Evolutionary conservation across 192 early-diverging fungal genomes (phyloP).

Genomic region (Geranomyces michiganensis): DNA sequence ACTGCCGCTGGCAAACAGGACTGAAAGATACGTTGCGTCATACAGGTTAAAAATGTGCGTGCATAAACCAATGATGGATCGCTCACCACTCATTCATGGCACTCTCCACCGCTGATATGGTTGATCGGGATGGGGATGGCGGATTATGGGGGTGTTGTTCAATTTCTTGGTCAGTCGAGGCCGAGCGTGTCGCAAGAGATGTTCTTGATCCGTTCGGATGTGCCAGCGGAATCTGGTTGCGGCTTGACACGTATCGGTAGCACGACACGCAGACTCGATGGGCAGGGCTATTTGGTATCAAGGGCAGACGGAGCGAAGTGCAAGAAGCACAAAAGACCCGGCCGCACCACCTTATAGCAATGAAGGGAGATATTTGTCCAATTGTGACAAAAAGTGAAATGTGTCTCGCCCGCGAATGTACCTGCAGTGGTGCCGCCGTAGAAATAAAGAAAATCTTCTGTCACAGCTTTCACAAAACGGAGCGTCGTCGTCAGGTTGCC

Average conservation of each 20-base stretch:
- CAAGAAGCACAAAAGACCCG: slow-evolving; percentile 82
- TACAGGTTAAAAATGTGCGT: too few species aligned
- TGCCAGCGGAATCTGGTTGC: neutral
- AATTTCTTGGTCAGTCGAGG: slow-evolving; percentile 15
- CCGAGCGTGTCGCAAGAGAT: neutral
- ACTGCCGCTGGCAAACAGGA: slow-evolving; percentile 64
- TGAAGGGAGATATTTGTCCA: too few species aligned
- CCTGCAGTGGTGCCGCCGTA: slow-evolving; percentile 89
- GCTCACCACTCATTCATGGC: slow-evolving; percentile 66
- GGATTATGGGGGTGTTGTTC: slow-evolving; percentile 12
- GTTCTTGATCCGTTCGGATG: neutral
- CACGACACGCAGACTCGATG: slow-evolving; percentile 68
- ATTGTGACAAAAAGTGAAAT: neutral
- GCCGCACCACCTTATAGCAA: slow-evolving; percentile 85
- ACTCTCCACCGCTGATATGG: slow-evolving; percentile 39
- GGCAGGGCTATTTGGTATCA: slow-evolving; percentile 51
- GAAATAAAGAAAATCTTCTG: slow-evolving; percentile 71
- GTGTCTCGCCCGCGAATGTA: slow-evolving; percentile 5
- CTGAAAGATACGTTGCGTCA: too few species aligned
- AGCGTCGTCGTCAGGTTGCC: slow-evolving; percentile 80
- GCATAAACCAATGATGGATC: too few species aligned
- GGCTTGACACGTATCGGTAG: slow-evolving; percentile 37
- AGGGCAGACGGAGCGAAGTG: slow-evolving; percentile 55
- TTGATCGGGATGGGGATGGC: slow-evolving; percentile 14
- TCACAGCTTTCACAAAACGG: slow-evolving; percentile 69